phyloP scores from a whole-genome alignment of 352 stramenopile genomes.

The Stramenopiles sp. region DNA sequence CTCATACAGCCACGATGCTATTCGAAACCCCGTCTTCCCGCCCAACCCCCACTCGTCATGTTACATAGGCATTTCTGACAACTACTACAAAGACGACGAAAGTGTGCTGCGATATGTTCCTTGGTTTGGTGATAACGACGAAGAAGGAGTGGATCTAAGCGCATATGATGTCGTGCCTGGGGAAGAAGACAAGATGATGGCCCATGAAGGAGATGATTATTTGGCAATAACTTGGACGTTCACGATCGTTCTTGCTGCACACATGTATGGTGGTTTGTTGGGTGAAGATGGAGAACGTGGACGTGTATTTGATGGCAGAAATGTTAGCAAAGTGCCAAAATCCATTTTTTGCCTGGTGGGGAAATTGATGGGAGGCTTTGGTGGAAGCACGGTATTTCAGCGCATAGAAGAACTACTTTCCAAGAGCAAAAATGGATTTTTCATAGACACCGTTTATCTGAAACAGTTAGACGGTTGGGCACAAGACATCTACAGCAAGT shows the following conservation, averaged over 20 bases:
- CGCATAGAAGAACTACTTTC: background rate
- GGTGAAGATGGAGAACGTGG: too few species aligned
- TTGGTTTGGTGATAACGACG: conserved; percentile 73
- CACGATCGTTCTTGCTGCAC: too few species aligned
- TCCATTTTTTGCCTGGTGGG: background rate
- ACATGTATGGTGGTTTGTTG: too few species aligned
- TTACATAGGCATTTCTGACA: conserved; percentile 21
- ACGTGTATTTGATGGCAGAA: too few species aligned
- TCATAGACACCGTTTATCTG: background rate
- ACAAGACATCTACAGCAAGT: too few species aligned
- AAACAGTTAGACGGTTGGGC: background rate
- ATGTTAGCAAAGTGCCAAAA: background rate
- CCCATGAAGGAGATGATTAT: background rate
- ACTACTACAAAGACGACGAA: conserved; percentile 60
- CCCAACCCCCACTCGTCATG: background rate
- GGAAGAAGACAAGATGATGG: background rate
- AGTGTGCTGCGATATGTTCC: conserved; percentile 57
- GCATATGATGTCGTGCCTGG: conserved; percentile 41
- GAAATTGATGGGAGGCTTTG: background rate
- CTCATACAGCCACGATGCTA: background rate
- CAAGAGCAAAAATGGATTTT: background rate
- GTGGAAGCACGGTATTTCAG: background rate
- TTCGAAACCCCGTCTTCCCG: background rate
- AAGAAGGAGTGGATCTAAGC: conserved; percentile 49
- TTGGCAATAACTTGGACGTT: background rate